phyloP scores from a whole-genome alignment of 306 rosid genomes.

The Crotalaria pallida region DNA sequence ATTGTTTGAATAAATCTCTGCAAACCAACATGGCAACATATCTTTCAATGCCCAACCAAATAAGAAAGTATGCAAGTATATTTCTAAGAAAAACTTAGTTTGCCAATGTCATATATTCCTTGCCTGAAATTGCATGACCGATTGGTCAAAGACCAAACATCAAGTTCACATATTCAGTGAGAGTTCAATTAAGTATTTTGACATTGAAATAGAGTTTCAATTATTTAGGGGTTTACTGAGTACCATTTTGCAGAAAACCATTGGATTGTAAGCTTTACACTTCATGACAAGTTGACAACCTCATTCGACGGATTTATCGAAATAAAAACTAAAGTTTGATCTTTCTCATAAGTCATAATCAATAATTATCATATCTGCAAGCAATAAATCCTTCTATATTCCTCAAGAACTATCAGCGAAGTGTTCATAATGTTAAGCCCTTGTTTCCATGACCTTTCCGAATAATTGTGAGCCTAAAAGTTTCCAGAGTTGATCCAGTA shows the following conservation, averaged over 20 bases:
- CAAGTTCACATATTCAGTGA: not conserved
- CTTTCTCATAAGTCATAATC: not conserved
- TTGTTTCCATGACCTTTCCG: not conserved
- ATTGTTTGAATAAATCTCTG: conserved; percentile 96
- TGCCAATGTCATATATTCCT: not conserved
- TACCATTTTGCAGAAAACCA: not conserved
- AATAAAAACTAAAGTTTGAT: not conserved
- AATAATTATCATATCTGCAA: not conserved
- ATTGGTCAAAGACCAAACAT: not conserved
- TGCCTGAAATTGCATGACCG: too few species aligned
- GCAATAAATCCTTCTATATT: conserved; percentile 4
- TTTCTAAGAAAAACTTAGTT: conserved; percentile 21
- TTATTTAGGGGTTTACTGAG: not conserved
- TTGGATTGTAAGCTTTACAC: not conserved
- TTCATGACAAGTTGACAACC: not conserved
- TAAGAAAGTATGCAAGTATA: conserved; percentile 48
- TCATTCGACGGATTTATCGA: not conserved
- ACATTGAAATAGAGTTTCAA: not conserved
- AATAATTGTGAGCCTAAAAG: not conserved
- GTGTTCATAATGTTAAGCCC: not conserved
- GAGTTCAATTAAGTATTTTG: not conserved
- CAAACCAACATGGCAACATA: conserved; percentile 86
- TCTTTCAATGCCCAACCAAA: conserved; percentile 85
- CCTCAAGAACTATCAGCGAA: not conserved
- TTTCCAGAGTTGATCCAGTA: not conserved